phyloP scores from a whole-genome alignment of 331 rosid genomes.

The Spiraea crenata region DNA sequence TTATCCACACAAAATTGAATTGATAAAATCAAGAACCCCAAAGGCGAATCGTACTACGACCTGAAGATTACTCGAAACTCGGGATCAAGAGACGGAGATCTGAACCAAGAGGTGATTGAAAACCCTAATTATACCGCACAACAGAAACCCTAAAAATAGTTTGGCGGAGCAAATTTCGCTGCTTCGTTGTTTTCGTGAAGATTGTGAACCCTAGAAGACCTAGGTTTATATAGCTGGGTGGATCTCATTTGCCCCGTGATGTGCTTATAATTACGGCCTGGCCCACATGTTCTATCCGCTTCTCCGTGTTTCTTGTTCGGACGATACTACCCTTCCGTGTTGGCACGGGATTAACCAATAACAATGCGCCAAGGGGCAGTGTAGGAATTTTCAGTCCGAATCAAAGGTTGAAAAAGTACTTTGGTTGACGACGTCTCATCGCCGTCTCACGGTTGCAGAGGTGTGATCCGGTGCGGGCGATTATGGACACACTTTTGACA shows the following conservation, averaged over 20 bases:
- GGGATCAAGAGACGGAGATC: background rate
- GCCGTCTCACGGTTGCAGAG: background rate
- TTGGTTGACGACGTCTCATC: background rate
- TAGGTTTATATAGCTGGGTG: background rate
- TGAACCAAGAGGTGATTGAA: background rate
- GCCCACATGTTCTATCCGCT: background rate
- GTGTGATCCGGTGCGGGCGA: slow-evolving; percentile 4
- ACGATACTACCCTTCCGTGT: slow-evolving; percentile 13
- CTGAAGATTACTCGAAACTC: background rate
- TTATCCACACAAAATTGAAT: background rate
- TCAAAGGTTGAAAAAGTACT: background rate
- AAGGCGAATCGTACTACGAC: background rate
- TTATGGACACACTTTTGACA: background rate
- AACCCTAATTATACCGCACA: slow-evolving; percentile 7
- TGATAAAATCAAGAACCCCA: background rate
- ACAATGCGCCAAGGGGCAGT: background rate
- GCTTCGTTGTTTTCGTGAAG: slow-evolving; percentile 11
- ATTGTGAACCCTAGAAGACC: fast-evolving
- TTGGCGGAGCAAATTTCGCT: background rate
- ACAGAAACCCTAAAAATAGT: background rate
- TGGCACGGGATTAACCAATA: background rate
- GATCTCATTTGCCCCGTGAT: background rate
- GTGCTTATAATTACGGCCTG: background rate
- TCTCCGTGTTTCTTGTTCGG: background rate
- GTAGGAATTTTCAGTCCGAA: background rate